Evolutionary conservation across 2,329 filamentous ascomycete genomes (phyloP).

Genomic region (Aplosporella prunicola): DNA sequence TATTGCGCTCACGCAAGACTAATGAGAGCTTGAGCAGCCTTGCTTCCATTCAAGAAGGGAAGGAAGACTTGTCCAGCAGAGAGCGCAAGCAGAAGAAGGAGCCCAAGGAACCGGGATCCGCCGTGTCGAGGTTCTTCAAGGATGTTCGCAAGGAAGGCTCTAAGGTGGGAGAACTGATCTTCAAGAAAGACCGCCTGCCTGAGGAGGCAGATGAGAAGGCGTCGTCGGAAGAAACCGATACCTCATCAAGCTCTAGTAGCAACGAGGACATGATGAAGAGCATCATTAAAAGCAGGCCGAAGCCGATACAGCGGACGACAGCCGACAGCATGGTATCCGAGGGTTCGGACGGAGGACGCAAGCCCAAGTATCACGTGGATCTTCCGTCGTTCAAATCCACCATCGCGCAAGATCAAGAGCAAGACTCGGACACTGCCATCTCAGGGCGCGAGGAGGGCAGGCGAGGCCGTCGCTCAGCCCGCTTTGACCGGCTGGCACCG

Average conservation of each 20-base stretch:
- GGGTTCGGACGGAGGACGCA: no score
- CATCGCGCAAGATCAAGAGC: neutral
- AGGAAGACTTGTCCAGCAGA: conserved; percentile 11
- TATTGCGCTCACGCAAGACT: conserved; percentile 21
- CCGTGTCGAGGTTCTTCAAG: conserved; percentile 65
- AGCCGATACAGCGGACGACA: conserved; percentile 1
- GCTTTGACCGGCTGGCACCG: conserved; percentile 37
- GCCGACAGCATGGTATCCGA: conserved; percentile 4
- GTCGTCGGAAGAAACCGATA: conserved; percentile 31
- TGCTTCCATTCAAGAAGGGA: conserved; percentile 19
- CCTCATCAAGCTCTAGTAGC: conserved; percentile 37
- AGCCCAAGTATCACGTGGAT: conserved; percentile 1
- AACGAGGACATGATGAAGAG: conserved; percentile 21
- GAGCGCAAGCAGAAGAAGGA: conserved; percentile 29
- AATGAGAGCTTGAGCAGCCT: conserved; percentile 30
- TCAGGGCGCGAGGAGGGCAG: conserved; percentile 12
- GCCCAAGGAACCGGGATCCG: conserved; percentile 37
- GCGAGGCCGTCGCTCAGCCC: conserved; percentile 30
- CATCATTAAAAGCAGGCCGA: conserved; percentile 1
- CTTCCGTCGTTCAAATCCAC: conserved; percentile 9
- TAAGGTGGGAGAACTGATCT: conserved; percentile 51
- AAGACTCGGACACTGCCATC: neutral
- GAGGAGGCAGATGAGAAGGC: conserved; percentile 19
- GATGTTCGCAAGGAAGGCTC: conserved; percentile 58
- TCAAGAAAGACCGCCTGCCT: conserved; percentile 44